Base-by-base conservation (phyloP, 306 rosid genomes). In the Medicago ruthenica region DNA sequence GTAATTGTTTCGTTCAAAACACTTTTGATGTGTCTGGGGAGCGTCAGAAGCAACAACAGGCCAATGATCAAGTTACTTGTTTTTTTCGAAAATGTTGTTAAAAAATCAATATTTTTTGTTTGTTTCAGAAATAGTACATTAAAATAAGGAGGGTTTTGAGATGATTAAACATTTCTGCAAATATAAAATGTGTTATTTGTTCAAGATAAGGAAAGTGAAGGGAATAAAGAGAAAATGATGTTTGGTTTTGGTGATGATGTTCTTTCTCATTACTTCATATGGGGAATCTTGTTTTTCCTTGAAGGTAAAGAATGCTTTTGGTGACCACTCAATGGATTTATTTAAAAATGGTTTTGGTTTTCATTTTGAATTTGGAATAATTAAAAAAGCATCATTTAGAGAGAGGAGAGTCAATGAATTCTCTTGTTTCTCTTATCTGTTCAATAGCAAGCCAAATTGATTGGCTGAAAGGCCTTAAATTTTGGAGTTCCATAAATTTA, bases 401-500 rank as follows among this genome's bases (percentile, higher is more conserved):
- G 37, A 34, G 37, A 34, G 37, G 37, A 34, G 37, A 34, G 37
- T 34, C 37, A 34, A 34, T 34, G 37, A 7, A 34, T 34, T 34
- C 6, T 34, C 37, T 34, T 34, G 37, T 34, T 34, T 34, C 37
- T 34, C 37, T 34, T 34, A 34, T 34, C 37, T 18, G 62, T 55
- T 18, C 11, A 63, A 62, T 3, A 62, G n/a, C 6, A 34, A 34
- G 67, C 21, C 42, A 61, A 31, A 31, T 62, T n/a, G 14, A 11
- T 21, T 34, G 67, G 11, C 21, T 61, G 47, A 62, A 62, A 62
- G 68, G 24, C 47, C 69, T 63, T 36, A 6, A 63, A 36, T 63
- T 63, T 63, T 15, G 69, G 47, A n/a, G 69, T 63, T 63, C 69
- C 69, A 63, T 36, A 18, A 63, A 34, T 63, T 60, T 63, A 36